These are phyloP conservation scores for Acer saccharum DNA, from an alignment of 345 rosid species.

Conservation along the genomic window DNA sequence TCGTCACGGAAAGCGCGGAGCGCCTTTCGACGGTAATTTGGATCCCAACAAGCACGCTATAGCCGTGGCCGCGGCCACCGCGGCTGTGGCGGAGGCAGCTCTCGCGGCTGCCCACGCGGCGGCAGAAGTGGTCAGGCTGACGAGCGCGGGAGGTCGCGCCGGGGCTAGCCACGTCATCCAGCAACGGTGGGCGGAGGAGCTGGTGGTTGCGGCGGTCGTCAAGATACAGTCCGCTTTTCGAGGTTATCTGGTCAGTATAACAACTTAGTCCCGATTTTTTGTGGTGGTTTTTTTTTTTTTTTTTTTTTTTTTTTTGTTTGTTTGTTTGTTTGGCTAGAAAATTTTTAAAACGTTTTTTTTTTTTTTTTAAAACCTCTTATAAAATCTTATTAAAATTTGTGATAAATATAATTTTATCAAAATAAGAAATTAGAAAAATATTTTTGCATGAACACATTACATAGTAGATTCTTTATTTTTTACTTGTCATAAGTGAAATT, in stretches of 20 bases:
- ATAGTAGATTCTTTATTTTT: not conserved
- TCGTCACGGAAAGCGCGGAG: not conserved
- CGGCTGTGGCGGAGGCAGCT: constrained; percentile 89
- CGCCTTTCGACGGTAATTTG: constrained; percentile 26
- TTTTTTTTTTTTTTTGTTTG: too few species aligned
- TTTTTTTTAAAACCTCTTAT: too few species aligned
- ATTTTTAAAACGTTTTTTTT: not conserved
- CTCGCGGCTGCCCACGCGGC: constrained; percentile 94
- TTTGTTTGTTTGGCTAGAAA: too few species aligned
- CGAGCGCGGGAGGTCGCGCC: constrained; percentile 44
- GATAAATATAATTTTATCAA: too few species aligned
- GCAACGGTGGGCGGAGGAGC: constrained; percentile 38
- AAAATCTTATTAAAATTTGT: not conserved
- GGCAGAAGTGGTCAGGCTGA: constrained; percentile 88
- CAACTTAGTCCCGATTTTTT: not conserved
- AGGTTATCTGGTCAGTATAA: constrained; percentile 82
- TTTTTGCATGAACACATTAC: not conserved
- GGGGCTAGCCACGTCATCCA: constrained; percentile 21
- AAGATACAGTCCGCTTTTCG: constrained; percentile 89
- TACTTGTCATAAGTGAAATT: not conserved
- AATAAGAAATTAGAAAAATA: not conserved
- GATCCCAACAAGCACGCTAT: constrained; percentile 79
- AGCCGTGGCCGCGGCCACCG: constrained; percentile 92
- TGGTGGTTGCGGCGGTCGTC: constrained; percentile 69
- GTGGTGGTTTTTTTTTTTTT: not conserved